Evolutionary conservation across 1,284 basidiomycete species (phyloP), one percentile per base, ranked within the genome.

Genomic region (Ceratobasidium sp.): DNA sequence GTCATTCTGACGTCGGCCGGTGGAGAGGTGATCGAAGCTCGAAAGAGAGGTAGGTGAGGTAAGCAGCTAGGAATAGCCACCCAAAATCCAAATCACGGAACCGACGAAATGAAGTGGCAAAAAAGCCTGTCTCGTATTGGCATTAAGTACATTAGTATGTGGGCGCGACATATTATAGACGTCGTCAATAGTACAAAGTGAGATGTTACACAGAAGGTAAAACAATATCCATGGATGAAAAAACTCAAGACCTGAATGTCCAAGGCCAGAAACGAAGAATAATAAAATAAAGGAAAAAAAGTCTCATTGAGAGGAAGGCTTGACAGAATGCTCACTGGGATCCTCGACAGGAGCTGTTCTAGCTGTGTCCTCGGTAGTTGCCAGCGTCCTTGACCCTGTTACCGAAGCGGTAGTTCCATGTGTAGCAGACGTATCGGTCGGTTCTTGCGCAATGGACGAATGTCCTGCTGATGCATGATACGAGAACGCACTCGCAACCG

Each of bases 211-310:
- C 47, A 75, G 71, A n/a, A n/a, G n/a, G n/a, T 49, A 75, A 65
- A 65, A n/a, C 61, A 75, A 65, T 64, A 75, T 75, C 71, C 71
- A 64, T 75, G 71, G 47, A 53, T 53, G 37, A 65, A 75, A 61
- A 63, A 75, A 42, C 42, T 56, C 67, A 56, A 75, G 71, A 65
- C 61, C 61, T 65, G 61, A 37, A 75, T 53, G 71, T 75, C 71
- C 71, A 65, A 75, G 60, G 65, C 23, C 71, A 49, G 51, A 60
- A 60, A 63, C 56, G 56, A 60, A 73, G 15, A 45, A 53, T 37
- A 65, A 75, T 64, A 63, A 75, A 39, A 65, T 51, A 73, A 64
- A 75, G 63, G 23, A 39, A 26, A 28, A 53, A 51, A 10, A n/a
- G 31, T 31, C 31, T 67, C 15, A 63, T 20, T 73, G 53, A 1